A percentile compares a stretch with the other conserved stretches of the same genome.
These are phyloP conservation scores for Cubamyces sp. DNA, from an alignment of 768 basidiomycete species.

Conservation along the genomic window DNA sequence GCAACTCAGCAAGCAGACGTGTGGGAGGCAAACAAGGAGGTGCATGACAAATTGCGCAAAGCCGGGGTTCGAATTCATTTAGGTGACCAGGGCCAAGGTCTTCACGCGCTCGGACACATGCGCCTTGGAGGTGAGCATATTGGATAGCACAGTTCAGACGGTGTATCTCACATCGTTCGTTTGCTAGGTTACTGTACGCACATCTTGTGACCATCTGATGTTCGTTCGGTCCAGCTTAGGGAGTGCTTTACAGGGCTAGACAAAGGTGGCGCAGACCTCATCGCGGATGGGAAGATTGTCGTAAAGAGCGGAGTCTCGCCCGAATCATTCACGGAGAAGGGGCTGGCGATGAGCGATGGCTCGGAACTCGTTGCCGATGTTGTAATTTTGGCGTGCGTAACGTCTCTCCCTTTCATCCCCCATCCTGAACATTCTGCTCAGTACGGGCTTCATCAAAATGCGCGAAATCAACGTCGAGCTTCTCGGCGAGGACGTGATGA, in stretches of 20 bases:
- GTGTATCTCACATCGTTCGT: not conserved
- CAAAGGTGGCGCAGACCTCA: constrained; percentile 45
- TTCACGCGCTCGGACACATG: constrained; percentile 34
- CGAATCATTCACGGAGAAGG: constrained; percentile 33
- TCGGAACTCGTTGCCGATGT: constrained; percentile 32
- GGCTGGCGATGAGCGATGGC: constrained; percentile 30
- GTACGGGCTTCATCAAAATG: constrained; percentile 41
- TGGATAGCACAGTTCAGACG: not conserved
- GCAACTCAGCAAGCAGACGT: constrained; percentile 11
- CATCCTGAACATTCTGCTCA: not conserved
- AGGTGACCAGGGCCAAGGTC: constrained; percentile 43
- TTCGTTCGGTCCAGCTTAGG: too few species aligned
- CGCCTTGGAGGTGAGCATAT: constrained; percentile 37
- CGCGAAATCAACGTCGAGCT: constrained; percentile 35
- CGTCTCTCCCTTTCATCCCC: too few species aligned
- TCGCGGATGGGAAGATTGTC: constrained; percentile 54
- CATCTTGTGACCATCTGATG: too few species aligned
- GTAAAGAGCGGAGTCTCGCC: constrained; percentile 44
- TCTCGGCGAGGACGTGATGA: constrained; percentile 43
- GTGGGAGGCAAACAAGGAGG: constrained; percentile 34
- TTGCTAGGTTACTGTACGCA: constrained; percentile 15
- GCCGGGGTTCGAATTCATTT: constrained; percentile 44
- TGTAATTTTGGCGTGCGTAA: constrained; percentile 31
- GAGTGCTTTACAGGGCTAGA: constrained; percentile 23
- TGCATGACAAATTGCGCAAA: constrained; percentile 41